Percentiles rank a stretch among this genome's conserved stretches.
Evolutionary conservation across 2,329 filamentous ascomycete species (phyloP).

Genomic region (Alternaria sp.): DNA sequence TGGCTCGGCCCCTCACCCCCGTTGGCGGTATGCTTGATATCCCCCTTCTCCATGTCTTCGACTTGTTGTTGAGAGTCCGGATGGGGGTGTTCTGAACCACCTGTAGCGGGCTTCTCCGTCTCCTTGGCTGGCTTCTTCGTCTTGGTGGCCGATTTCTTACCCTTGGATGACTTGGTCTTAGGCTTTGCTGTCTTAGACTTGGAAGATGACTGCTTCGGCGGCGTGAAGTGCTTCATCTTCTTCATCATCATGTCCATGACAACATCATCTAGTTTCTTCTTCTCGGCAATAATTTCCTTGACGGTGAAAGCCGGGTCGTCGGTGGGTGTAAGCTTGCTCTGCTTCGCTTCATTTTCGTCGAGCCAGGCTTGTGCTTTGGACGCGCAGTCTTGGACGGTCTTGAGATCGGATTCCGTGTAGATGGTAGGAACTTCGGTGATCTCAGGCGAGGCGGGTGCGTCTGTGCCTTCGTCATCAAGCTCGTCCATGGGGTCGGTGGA

Average conservation of each 20-base stretch:
- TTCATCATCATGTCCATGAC: constrained; percentile 73
- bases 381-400: constrained; percentile 68
- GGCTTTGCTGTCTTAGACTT: constrained; percentile 34
- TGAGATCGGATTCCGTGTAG: constrained; percentile 77
- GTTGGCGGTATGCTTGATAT: not conserved
- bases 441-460: constrained; percentile 46
- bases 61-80: constrained; percentile 27
- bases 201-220: constrained; percentile 43
- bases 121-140: constrained; percentile 34
- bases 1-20: constrained; percentile 35
- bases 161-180: constrained; percentile 36
- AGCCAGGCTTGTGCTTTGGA: constrained; percentile 76
- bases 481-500: constrained; percentile 66
- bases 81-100: constrained; percentile 31
- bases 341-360: constrained; percentile 69
- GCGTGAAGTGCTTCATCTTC: constrained; percentile 59
- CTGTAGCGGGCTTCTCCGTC: constrained; percentile 36
- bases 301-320: constrained; percentile 79
- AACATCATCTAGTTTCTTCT: constrained; percentile 74
- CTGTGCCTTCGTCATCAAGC: constrained; percentile 79
- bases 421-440: constrained; percentile 56
- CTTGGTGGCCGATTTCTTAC: constrained; percentile 34
- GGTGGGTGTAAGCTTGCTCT: constrained; percentile 58
- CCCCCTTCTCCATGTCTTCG: not conserved
- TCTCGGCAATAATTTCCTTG: constrained; percentile 71